A percentile compares a stretch with the other conserved stretches of the same genome.
Conservation (phyloP, 805 yeast genomes). For the Zygotorulaspora danielsina region DNA sequence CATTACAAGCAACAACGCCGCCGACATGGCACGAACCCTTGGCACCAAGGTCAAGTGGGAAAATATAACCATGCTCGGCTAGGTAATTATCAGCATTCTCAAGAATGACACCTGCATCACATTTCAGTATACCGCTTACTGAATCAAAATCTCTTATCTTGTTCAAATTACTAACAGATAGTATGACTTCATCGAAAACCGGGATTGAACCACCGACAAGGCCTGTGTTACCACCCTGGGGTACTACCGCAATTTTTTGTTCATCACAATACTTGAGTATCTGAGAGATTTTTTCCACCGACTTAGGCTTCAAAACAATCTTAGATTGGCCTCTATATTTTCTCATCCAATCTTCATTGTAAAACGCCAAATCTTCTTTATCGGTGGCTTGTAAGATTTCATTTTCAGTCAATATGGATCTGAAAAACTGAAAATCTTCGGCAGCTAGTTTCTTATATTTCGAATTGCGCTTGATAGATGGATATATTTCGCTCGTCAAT, state of each 20-base stretch:
- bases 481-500: constrained; percentile 69
- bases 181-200: constrained; percentile 81
- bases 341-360: constrained; percentile 91
- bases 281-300: constrained; percentile 69
- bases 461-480: constrained; percentile 49
- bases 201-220: constrained; percentile 93
- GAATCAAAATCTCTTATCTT: constrained; percentile 76
- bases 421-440: constrained; percentile 59
- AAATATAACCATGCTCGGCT: constrained; percentile 79
- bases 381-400: constrained; percentile 46
- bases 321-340: constrained; percentile 86
- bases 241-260: constrained; percentile 74
- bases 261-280: constrained; percentile 80
- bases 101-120: constrained; percentile 86
- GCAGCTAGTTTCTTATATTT: constrained; percentile 49
- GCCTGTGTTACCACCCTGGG: constrained; percentile 97
- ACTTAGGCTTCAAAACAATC: constrained; percentile 76
- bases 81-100: constrained; percentile 78
- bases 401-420: constrained; percentile 49
- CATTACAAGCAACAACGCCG: constrained; percentile 92
- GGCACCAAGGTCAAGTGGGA: constrained; percentile 93
- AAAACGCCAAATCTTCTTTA: constrained; percentile 59
- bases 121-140: constrained; percentile 78
- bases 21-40: constrained; percentile 96
- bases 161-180: constrained; percentile 68